Percentiles rank a stretch among this genome's conserved stretches.
Evolutionary conservation across 1,284 basidiomycete genomes (phyloP).

Genomic region (Austroboletus niveus): DNA sequence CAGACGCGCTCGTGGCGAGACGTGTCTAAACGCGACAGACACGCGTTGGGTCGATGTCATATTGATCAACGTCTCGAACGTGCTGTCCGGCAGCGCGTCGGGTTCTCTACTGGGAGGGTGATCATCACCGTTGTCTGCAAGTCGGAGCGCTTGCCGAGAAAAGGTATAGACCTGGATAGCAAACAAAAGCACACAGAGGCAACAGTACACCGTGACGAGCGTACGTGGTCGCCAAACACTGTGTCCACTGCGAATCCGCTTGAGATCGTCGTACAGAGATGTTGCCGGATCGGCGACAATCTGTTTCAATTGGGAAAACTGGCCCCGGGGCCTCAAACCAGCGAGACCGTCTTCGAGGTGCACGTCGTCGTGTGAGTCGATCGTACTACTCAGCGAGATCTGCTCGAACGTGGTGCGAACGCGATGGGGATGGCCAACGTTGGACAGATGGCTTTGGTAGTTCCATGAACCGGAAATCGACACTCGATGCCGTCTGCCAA

Average conservation of each 20-base stretch:
- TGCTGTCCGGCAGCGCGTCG: not conserved
- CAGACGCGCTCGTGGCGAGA: constrained; percentile 26
- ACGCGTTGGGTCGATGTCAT: constrained; percentile 21
- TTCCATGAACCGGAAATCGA: constrained; percentile 38
- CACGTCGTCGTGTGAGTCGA: constrained; percentile 12
- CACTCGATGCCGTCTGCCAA: constrained; percentile 16
- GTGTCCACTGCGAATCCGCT: constrained; percentile 19
- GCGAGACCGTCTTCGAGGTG: constrained; percentile 21
- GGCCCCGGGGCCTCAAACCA: constrained; percentile 19
- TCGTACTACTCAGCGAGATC: constrained; percentile 7
- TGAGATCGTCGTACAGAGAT: constrained; percentile 26
- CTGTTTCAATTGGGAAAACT: constrained; percentile 15
- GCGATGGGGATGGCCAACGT: constrained; percentile 43
- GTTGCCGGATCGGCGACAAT: constrained; percentile 22
- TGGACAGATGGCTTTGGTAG: constrained; percentile 46
- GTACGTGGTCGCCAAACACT: constrained; percentile 33
- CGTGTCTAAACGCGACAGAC: constrained; percentile 16
- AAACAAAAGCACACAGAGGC: constrained; percentile 40
- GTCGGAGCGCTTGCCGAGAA: not conserved
- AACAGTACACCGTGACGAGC: constrained; percentile 40
- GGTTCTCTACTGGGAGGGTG: too few relatives aligned
- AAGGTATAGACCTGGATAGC: constrained; percentile 24
- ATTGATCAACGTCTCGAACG: constrained; percentile 19
- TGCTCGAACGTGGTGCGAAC: constrained; percentile 29
- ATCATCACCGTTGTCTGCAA: not conserved